Conservation (phyloP, 1,284 basidiomycete species). For the Marasmius oreades region DNA sequence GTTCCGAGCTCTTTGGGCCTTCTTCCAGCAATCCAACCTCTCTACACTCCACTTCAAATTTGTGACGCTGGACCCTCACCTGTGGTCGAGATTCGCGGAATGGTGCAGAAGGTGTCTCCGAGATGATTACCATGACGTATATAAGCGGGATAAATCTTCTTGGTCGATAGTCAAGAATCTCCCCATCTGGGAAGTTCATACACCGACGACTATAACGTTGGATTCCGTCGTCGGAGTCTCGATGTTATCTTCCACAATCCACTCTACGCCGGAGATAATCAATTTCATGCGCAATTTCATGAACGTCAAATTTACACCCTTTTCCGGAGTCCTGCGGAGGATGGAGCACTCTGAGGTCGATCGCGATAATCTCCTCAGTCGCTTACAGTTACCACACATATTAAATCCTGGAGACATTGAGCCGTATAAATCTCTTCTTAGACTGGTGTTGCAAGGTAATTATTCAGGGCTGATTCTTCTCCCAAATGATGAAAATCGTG, state of each 20-base stretch:
- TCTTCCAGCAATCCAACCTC: neutral
- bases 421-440: neutral
- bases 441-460: neutral
- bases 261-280: neutral
- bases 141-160: neutral
- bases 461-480: neutral
- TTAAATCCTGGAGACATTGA: neutral
- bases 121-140: neutral
- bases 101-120: neutral
- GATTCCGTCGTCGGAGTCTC: neutral
- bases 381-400: neutral
- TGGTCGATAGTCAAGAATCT: neutral
- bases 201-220: neutral
- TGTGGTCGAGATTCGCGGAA: neutral
- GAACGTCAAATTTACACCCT: neutral
- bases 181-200: neutral
- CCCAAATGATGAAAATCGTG: neutral
- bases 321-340: neutral
- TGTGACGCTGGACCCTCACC: neutral
- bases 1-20: neutral
- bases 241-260: neutral
- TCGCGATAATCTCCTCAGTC: neutral
- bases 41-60: neutral
- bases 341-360: neutral
- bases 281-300: neutral